These are phyloP conservation scores for Saccharomyces jurei DNA, from an alignment of 805 yeast species.

Conservation along the genomic window DNA sequence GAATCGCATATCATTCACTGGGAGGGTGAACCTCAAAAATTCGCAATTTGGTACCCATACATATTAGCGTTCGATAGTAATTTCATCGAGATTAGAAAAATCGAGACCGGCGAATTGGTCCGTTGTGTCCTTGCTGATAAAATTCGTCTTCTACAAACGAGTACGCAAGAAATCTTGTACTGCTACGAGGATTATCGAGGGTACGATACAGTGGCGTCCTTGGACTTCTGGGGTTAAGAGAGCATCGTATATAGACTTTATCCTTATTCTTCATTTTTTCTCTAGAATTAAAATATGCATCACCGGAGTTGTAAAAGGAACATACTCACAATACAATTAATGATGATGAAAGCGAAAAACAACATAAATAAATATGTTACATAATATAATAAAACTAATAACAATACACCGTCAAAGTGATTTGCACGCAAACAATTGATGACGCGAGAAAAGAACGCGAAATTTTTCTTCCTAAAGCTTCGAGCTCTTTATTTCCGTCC, in stretches of 20 bases:
- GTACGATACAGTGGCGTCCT: constrained; percentile 81
- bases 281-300: neutral
- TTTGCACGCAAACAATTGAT: neutral
- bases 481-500: neutral
- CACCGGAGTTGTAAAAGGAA: neutral
- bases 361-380: neutral
- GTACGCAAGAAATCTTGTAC: constrained; percentile 87
- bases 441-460: constrained; percentile 5
- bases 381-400: neutral
- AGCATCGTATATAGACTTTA: neutral
- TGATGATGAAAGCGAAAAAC: neutral
- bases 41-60: constrained; percentile 92
- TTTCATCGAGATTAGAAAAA: constrained; percentile 87
- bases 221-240: constrained; percentile 71
- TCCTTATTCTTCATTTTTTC: neutral
- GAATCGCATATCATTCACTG: constrained; percentile 91
- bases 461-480: neutral
- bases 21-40: constrained; percentile 93
- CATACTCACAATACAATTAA: constrained; percentile 2
- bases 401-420: neutral
- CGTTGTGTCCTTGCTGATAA: constrained; percentile 90
- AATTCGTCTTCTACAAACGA: constrained; percentile 78
- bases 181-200: constrained; percentile 89
- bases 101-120: constrained; percentile 76
- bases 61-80: constrained; percentile 81